Evolutionary conservation across 768 basidiomycete genomes (phyloP).

Genomic region (Tulasnella sp.): DNA sequence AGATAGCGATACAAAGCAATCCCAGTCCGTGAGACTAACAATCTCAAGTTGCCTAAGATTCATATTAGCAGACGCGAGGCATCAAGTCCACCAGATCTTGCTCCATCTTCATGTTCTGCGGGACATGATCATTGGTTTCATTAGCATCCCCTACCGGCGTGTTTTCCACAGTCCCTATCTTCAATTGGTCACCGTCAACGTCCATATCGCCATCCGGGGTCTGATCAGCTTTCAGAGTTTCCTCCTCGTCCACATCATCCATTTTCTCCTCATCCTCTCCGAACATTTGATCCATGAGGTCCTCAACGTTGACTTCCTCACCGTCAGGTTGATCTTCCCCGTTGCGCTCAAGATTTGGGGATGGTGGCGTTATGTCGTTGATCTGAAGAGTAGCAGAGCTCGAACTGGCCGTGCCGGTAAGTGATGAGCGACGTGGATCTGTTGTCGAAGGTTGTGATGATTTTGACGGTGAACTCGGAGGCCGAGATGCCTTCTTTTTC

Average conservation of each 20-base stretch:
- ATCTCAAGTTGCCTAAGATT: too few species aligned
- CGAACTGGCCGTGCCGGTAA: background rate
- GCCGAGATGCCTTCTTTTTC: background rate
- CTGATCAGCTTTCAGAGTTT: background rate
- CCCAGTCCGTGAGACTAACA: too few species aligned
- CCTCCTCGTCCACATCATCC: constrained; percentile 11
- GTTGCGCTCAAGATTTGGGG: background rate
- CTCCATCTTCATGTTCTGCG: background rate
- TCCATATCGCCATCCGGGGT: constrained; percentile 5
- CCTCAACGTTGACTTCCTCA: background rate
- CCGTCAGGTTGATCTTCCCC: background rate
- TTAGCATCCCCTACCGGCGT: background rate
- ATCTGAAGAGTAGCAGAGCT: background rate
- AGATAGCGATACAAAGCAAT: too few species aligned
- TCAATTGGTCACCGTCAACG: constrained; percentile 8
- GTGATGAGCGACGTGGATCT: background rate
- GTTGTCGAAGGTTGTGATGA: background rate
- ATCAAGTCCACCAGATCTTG: too few species aligned
- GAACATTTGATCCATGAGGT: constrained; percentile 10
- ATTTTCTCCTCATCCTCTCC: background rate
- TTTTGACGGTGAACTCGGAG: background rate
- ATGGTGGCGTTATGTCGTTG: background rate
- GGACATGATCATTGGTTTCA: background rate
- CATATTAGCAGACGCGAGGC: too few species aligned
- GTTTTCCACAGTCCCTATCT: background rate